These are phyloP conservation scores for Diaporthe sp. DNA, from an alignment of 2,329 filamentous ascomycete species.

Conservation along the genomic window DNA sequence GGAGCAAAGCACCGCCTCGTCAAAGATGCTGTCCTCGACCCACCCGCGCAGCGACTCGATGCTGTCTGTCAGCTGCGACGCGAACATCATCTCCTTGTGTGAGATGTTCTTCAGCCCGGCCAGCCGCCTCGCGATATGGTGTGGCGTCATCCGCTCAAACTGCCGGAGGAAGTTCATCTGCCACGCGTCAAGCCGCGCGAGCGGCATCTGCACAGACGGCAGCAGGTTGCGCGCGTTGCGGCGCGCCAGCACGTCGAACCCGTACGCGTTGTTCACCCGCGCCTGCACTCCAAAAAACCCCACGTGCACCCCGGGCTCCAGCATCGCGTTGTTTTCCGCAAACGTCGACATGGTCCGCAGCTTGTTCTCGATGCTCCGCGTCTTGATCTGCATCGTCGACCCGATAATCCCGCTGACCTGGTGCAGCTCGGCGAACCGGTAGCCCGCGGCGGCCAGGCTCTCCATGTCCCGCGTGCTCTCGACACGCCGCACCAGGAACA, in stretches of 20 bases:
- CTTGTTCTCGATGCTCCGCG: conserved; percentile 67
- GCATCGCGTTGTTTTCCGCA: conserved; percentile 55
- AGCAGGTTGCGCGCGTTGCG: conserved; percentile 67
- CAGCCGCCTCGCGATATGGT: conserved; percentile 51
- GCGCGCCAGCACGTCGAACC: conserved; percentile 73
- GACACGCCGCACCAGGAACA: conserved; percentile 80
- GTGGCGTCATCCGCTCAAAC: conserved; percentile 57
- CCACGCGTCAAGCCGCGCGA: conserved; percentile 62
- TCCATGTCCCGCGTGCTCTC: conserved; percentile 67
- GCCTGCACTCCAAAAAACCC: conserved; percentile 69
- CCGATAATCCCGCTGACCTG: conserved; percentile 77
- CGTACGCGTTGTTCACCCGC: conserved; percentile 56
- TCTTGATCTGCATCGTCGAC: conserved; percentile 78
- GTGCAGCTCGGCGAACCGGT: conserved; percentile 77
- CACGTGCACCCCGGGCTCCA: conserved; percentile 65
- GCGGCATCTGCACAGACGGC: conserved; percentile 66
- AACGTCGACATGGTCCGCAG: conserved; percentile 74
- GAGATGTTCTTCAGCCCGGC: conserved; percentile 49
- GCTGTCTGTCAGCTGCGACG: conserved; percentile 54
- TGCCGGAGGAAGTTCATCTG: conserved; percentile 65
- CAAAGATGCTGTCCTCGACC: conserved; percentile 57
- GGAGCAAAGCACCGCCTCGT: conserved; percentile 56
- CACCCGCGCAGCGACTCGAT: conserved; percentile 53
- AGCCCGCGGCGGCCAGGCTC: conserved; percentile 76
- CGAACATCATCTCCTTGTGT: conserved; percentile 56